Evolutionary conservation across 352 stramenopile species (phyloP), one percentile per base, ranked within the genome.

Genomic region (Globisporangium spinosum): DNA sequence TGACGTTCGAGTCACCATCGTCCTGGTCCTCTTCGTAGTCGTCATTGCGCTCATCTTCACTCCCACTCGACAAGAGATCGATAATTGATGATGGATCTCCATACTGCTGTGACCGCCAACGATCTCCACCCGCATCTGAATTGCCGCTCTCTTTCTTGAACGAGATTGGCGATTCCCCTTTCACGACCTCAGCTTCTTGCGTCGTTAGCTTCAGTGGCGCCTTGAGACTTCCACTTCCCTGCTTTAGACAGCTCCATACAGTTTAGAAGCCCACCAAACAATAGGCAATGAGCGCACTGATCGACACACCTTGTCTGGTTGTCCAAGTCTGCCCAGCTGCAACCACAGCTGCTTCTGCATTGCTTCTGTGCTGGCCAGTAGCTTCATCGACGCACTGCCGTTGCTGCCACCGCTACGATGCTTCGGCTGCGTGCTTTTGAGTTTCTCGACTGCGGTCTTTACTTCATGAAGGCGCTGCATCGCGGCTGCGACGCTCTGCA

Each of bases 21-120:
- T 29, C 49, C 7, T 32, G 5, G 49, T 56, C 49, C 13, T 32
- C 49, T 9, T 54, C 47, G 10, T 56, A 22, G n/a, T 25, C 49
- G 49, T 17, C 27, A 23, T 35, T 23, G 2, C 20, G 51, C 20
- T 57, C 51, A 0, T 57, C 22, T 35, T 57, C 51, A 12, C 32
- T 25, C 22, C 32, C 51, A 25, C 51, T 57, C 13, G 51, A 57
- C 51, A 57, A n/a, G 51, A 57, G 51, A n/a, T 57, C 23, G 23
- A 57, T 57, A 15, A 57, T 34, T 6, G 51, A 57, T n/a, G 51
- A n/a, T 2, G 51, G 32, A 10, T 15, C 51, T n/a, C 10, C 23
- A 57, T 57, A n/a, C 8, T 35, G 32, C 32, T 35, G 32, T 23
- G 51, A 17, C 22, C 3, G n/a, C 23, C 49, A n/a, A 22, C 43